These are phyloP conservation scores for Amanita subjunquillea DNA, from an alignment of 768 basidiomycete genomes.

Conservation along the genomic window DNA sequence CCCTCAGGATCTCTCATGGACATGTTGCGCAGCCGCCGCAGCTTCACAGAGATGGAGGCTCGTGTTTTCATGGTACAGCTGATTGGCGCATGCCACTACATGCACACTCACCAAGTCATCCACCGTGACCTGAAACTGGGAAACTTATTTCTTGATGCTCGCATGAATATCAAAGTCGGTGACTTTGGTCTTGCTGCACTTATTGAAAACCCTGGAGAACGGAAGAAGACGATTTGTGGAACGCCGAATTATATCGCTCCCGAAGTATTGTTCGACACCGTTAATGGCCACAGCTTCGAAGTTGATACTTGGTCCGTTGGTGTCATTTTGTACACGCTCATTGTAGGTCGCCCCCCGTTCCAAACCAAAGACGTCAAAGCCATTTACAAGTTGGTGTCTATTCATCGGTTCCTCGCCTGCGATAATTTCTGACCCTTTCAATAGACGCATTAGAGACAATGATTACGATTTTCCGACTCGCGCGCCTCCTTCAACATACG, in stretches of 20 bases:
- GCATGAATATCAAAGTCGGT: conserved; percentile 95
- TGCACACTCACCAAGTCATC: conserved; percentile 95
- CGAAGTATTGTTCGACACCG: conserved; percentile 92
- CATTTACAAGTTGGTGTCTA: conserved; percentile 70
- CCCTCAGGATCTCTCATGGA: conserved; percentile 86
- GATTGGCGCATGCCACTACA: conserved; percentile 93
- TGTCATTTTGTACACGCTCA: conserved; percentile 91
- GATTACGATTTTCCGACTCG: conserved; percentile 87
- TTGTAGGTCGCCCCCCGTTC: conserved; percentile 94
- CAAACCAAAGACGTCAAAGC: conserved; percentile 97
- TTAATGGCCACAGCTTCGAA: conserved; percentile 95
- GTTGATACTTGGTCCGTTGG: conserved; percentile 98
- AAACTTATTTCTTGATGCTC: conserved; percentile 82
- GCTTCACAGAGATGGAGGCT: conserved; percentile 87
- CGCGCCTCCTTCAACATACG: conserved; percentile 57
- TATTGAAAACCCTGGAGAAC: conserved; percentile 91
- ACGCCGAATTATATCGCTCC: conserved; percentile 99
- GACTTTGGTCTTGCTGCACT: conserved; percentile 97
- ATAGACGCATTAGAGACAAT: conserved; percentile 85
- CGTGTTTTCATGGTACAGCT: conserved; percentile 92
- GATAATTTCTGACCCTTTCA: conserved; percentile 5
- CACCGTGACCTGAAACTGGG: conserved; percentile 96
- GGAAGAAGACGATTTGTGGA: conserved; percentile 98
- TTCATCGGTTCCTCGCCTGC: not conserved
- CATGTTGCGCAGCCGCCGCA: conserved; percentile 75